A percentile compares a stretch with the other conserved stretches of the same genome.
These are phyloP conservation scores for Suillus tomentosus DNA, from an alignment of 768 basidiomycete genomes.

Conservation along the genomic window DNA sequence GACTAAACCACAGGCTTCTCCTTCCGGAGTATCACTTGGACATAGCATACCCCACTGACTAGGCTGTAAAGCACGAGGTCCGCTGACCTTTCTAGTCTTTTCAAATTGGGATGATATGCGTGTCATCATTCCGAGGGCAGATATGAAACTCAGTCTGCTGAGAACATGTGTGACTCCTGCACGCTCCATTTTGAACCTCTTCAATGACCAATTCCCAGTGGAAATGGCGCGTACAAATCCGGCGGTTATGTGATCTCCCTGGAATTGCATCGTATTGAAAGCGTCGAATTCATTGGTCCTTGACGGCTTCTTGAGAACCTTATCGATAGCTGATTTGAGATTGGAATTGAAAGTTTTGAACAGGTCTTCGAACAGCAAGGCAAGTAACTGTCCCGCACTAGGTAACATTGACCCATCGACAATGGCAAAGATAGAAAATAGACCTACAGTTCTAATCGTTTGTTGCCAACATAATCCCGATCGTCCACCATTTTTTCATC, in stretches of 20 bases:
- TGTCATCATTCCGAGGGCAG: slow-evolving; percentile 99
- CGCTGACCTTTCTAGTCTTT: slow-evolving; percentile 98
- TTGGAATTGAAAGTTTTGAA: slow-evolving; percentile 99
- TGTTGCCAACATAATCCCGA: slow-evolving; percentile 98
- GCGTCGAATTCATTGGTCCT: slow-evolving; percentile 95
- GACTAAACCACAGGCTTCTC: slow-evolving; percentile 97
- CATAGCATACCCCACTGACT: slow-evolving; percentile 99
- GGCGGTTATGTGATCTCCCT: slow-evolving; percentile 93
- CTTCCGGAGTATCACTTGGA: slow-evolving; percentile 98
- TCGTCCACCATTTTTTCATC: slow-evolving; percentile 98
- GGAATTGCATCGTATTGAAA: slow-evolving; percentile 91
- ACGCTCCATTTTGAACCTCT: slow-evolving; percentile 99
- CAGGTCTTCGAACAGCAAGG: slow-evolving; percentile 94
- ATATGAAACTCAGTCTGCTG: slow-evolving; percentile 92
- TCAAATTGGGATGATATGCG: slow-evolving; percentile 98
- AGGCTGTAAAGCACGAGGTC: slow-evolving; percentile 94
- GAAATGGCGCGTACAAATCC: slow-evolving; percentile 98
- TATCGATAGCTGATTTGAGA: slow-evolving; percentile 93
- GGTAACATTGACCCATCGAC: slow-evolving; percentile 16
- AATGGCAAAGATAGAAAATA: slow-evolving; percentile 13
- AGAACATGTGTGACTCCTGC: slow-evolving; percentile 98
- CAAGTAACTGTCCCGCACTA: slow-evolving; percentile 94
- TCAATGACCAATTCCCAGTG: slow-evolving; percentile 98
- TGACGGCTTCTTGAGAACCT: slow-evolving; percentile 94
- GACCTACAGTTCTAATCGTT: slow-evolving; percentile 91